Evolutionary conservation across 768 basidiomycete species (phyloP).

Genomic region (Botryobasidium botryosum): DNA sequence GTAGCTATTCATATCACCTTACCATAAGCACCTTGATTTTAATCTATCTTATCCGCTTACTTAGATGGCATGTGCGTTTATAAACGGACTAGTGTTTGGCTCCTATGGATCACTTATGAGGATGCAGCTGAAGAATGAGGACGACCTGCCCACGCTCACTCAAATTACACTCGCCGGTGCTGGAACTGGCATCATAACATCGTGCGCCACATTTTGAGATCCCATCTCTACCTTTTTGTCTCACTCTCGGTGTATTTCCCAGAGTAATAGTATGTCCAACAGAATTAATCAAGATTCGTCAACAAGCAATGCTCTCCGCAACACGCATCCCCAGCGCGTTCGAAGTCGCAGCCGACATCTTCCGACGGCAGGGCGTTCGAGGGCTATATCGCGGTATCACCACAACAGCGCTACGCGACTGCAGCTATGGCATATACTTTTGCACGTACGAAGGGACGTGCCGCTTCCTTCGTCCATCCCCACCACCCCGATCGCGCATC

Average conservation of each 20-base stretch:
- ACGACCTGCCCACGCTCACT: slow-evolving; percentile 39
- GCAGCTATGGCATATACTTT: slow-evolving; percentile 79
- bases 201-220: slow-evolving; percentile 34
- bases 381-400: slow-evolving; percentile 66
- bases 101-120: slow-evolving; percentile 69
- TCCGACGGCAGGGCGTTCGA: slow-evolving; percentile 35
- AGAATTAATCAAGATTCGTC: slow-evolving; percentile 77
- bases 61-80: slow-evolving; percentile 49
- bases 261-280: slow-evolving; percentile 69
- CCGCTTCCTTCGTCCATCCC: slow-evolving; percentile 28
- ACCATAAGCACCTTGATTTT: background rate
- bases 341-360: slow-evolving; percentile 38
- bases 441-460: slow-evolving; percentile 51
- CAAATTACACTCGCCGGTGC: slow-evolving; percentile 68
- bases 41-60: background rate
- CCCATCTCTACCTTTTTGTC: background rate
- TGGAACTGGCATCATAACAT: slow-evolving; percentile 60
- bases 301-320: slow-evolving; percentile 35
- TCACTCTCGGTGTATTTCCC: background rate
- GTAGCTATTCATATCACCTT: slow-evolving; percentile 23
- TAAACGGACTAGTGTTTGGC: slow-evolving; percentile 79
- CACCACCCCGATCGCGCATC: background rate
- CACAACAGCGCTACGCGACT: slow-evolving; percentile 59
- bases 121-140: slow-evolving; percentile 33
- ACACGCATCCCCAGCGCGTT: slow-evolving; percentile 26